Percentiles rank a stretch among this genome's conserved stretches.
Conservation (phyloP, 140 eudicot genomes). For the Ambrosia hybrid region DNA sequence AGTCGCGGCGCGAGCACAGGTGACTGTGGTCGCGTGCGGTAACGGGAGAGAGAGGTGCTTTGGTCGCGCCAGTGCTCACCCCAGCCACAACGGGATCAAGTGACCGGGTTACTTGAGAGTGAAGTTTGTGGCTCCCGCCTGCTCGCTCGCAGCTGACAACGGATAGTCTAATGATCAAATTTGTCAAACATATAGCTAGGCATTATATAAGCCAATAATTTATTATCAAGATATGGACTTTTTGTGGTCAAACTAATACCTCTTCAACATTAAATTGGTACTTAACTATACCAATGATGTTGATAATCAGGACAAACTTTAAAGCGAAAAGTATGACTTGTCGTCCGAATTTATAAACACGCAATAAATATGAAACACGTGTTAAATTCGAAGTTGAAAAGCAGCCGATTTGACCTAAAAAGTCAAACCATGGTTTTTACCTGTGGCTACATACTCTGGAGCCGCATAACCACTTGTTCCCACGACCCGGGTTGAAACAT, state of each 20-base stretch:
- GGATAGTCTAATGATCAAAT: too few relatives aligned
- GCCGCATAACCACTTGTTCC: constrained; percentile 90
- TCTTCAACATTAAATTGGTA: constrained; percentile 1
- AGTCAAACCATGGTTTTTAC: constrained; percentile 30
- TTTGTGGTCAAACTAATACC: constrained; percentile 6
- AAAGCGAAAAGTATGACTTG: not conserved
- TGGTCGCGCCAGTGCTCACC: too few relatives aligned
- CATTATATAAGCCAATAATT: not conserved
- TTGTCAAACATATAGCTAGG: not conserved
- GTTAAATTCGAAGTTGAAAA: constrained; percentile 1
- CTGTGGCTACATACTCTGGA: constrained; percentile 84
- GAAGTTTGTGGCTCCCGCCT: too few relatives aligned
- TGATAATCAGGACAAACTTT: not conserved
- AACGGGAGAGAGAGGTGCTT: too few relatives aligned
- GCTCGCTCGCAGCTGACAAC: too few relatives aligned
- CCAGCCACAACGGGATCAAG: too few relatives aligned
- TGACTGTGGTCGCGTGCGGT: too few relatives aligned
- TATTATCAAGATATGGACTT: constrained; percentile 15
- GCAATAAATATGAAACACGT: not conserved
- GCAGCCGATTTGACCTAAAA: constrained; percentile 19
- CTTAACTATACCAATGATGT: not conserved
- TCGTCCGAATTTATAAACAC: not conserved
- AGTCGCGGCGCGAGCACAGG: too few relatives aligned
- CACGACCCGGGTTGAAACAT: constrained; percentile 78
- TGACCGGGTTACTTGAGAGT: too few relatives aligned